Conservation (phyloP, 257 asterid species). For the Verbascum thapsus region DNA sequence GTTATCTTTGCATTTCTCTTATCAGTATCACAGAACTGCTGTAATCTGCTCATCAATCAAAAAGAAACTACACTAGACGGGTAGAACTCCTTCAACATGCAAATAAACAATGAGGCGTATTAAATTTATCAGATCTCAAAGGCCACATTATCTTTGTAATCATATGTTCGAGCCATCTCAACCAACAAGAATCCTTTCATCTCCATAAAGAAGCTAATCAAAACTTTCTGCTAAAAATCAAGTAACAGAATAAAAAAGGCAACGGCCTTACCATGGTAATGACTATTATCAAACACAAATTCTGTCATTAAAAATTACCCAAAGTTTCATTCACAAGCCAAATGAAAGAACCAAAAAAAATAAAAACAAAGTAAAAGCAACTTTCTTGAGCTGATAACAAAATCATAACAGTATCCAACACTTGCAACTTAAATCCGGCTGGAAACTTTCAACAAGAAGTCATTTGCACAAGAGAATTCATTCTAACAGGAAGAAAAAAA, state of each 20-base stretch:
- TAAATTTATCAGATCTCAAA: not conserved
- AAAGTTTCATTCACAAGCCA: constrained; percentile 5
- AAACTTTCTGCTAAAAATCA: too few relatives aligned
- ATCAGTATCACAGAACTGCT: not conserved
- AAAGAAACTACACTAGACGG: too few relatives aligned
- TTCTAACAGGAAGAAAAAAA: not conserved
- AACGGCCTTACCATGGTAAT: not conserved
- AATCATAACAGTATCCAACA: not conserved
- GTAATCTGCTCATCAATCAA: not conserved
- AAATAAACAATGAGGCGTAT: constrained; percentile 5
- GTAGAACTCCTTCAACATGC: not conserved
- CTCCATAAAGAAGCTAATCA: not conserved
- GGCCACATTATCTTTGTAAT: not conserved
- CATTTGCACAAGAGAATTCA: not conserved
- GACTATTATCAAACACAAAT: not conserved
- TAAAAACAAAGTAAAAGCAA: not conserved
- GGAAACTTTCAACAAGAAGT: not conserved
- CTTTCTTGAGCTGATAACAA: constrained; percentile 17
- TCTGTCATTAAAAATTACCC: not conserved
- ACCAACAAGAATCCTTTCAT: not conserved
- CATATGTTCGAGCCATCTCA: not conserved
- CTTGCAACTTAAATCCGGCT: not conserved
- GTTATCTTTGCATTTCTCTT: not conserved
- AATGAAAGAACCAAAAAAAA: not conserved
- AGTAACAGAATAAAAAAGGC: not conserved